Evolutionary conservation across 1,139 yeast genomes (phyloP).

Genomic region (Eremothecium sinecaudum): DNA sequence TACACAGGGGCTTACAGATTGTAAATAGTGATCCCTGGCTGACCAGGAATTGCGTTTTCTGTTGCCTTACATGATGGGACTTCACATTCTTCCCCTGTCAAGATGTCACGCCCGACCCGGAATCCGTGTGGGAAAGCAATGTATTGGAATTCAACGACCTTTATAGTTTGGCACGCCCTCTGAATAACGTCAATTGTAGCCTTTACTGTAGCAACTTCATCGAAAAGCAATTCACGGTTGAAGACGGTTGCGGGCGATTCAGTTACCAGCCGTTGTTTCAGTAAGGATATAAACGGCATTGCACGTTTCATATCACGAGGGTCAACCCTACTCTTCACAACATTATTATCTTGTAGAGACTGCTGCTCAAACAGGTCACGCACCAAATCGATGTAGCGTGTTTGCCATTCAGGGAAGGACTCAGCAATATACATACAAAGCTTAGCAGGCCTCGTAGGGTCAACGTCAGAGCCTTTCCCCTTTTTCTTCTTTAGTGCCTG

Average conservation of each 20-base stretch:
- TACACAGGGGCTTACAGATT: too few relatives aligned
- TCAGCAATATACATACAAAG: slow-evolving; percentile 65
- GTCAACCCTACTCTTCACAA: slow-evolving; percentile 48
- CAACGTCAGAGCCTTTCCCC: slow-evolving; percentile 68
- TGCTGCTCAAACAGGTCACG: slow-evolving; percentile 64
- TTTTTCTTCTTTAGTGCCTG: slow-evolving; percentile 83
- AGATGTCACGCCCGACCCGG: slow-evolving; percentile 50
- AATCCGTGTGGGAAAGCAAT: slow-evolving; percentile 53
- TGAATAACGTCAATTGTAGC: slow-evolving; percentile 46
- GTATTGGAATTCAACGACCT: slow-evolving; percentile 43
- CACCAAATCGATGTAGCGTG: slow-evolving; percentile 72
- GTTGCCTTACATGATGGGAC: slow-evolving; percentile 60
- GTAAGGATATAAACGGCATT: slow-evolving; percentile 87
- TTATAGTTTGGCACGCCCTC: slow-evolving; percentile 56
- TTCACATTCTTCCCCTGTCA: slow-evolving; percentile 63
- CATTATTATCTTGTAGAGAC: slow-evolving; percentile 50
- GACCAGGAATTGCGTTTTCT: slow-evolving; percentile 85
- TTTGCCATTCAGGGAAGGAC: slow-evolving; percentile 96
- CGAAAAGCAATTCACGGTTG: slow-evolving; percentile 74
- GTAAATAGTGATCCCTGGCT: slow-evolving; percentile 73
- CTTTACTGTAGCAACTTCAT: slow-evolving; percentile 63
- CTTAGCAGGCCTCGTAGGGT: slow-evolving; percentile 60
- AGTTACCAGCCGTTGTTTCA: slow-evolving; percentile 63
- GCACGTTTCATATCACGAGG: slow-evolving; percentile 87
- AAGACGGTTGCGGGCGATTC: slow-evolving; percentile 72